Base-by-base conservation (phyloP, 2,329 filamentous ascomycete genomes). In the Xylariaceae sp. region DNA sequence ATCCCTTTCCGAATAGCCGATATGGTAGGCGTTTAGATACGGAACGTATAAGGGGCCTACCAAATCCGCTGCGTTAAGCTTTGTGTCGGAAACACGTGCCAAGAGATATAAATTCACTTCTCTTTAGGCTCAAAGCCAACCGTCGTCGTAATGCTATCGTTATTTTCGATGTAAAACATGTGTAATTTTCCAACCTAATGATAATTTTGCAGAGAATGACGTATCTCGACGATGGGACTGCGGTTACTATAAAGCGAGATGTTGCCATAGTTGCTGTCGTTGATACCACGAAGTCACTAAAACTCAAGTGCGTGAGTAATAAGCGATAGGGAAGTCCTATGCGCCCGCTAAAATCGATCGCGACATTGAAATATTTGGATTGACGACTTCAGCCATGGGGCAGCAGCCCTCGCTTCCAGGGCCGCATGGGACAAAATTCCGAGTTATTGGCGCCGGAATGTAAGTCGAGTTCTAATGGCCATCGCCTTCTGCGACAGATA, bases 401-500 rank as follows among this genome's bases (percentile, higher is more conserved):
- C 67, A 70, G 53, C 57, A 60, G 55, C 67, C 65, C 24, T 67
- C 66, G 36, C 57, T 64, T 55, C 67, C 67, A 48, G 64, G 67
- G n/a, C 64, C 66, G 18, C 65, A 64, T 45, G 70, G 67, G 46
- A 70, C 69, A 23, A 67, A 67, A 46, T 70, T 72, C 58, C 62
- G 67, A 13, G 69, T 71, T 29, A 72, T 72, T 59, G 70, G 69
- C 26, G 69, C 70, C 45, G 70, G 70, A 59, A 71, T 70, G 69
- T 70, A 61, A 60, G 65, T 64, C 18, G 35, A 50, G 26, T 47
- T 51, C 30, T 53, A 3, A 23, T 35, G 30, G 45, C 27, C 36
- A 50, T 47, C 27, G 45, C 44, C 24, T 42, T 35, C 33, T 37
- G 18, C 23, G 36, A 21, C 48, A 35, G 27, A 30, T 26, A 42